Base-by-base conservation (phyloP, 441 rosid genomes). In the Rhodomyrtus psidioides region DNA sequence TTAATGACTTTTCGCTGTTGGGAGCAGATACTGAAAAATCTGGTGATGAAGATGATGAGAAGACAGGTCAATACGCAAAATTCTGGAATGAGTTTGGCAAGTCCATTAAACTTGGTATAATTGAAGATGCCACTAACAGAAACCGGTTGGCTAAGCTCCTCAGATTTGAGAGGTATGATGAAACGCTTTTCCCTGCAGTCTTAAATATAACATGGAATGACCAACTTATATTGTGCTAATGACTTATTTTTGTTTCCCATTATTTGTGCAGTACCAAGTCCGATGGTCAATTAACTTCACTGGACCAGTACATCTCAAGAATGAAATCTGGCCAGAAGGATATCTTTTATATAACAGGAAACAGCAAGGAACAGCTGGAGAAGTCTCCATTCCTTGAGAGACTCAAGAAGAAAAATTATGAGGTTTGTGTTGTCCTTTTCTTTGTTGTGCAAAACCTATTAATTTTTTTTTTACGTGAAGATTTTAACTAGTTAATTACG, bases 71-170 rank as follows among this genome's bases (percentile, higher is more conserved):
- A 84, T 97, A 97, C 84, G 42, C 94, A 9, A 96, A 93, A 84
- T 95, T 97, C 93, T 96, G 98, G 98, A 96, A 95, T 86, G 98
- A 97, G 89, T 97, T 94, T 88, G 98, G 99, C 85, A 95, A 96
- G 91, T 97, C 98, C 30, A 94, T 96, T 81, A 97, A 96, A 91
- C 98, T 96, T 62, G 98, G 99, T 51, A 96, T 95, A 83, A 92
- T 96, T 85, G 99, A 97, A 92, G 98, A 97, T 89, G 95, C 98
- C 58, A 87, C 95, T 44, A 97, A 97, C 91, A 94, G 98, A 88
- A 96, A 97, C 87, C 93, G 98, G 82, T 87, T 96, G 92, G 97
- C 98, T 1, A 96, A 96, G 88, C 98, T 96, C 87, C 98, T 97
- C 62, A 92, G 98, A 88, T 91, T 97, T 90, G 99, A 96, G 94